Conservation (phyloP, 2,329 filamentous ascomycete species). For the Emergomyces orientalis region DNA sequence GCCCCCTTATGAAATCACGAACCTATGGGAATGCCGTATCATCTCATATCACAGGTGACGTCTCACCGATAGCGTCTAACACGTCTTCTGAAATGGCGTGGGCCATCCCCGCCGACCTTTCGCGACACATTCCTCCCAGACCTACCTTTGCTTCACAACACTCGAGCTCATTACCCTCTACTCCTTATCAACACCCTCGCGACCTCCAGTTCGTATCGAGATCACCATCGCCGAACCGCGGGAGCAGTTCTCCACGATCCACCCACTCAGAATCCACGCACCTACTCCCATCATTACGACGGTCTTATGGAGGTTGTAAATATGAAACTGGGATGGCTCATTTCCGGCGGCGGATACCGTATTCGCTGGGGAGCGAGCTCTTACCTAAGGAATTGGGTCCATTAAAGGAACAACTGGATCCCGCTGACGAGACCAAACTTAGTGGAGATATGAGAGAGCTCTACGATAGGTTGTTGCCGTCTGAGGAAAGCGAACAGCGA, state of each 20-base stretch:
- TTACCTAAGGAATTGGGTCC: conserved; percentile 61
- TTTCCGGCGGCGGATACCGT: conserved; percentile 79
- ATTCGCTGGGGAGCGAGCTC: conserved; percentile 73
- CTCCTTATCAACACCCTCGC: conserved; percentile 78
- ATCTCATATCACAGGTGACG: conserved; percentile 32
- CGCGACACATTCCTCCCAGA: conserved; percentile 32
- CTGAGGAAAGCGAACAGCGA: conserved; percentile 64
- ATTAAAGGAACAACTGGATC: conserved; percentile 59
- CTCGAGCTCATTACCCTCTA: conserved; percentile 87
- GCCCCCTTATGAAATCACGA: conserved; percentile 34
- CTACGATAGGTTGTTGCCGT: conserved; percentile 77
- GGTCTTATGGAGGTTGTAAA: conserved; percentile 62
- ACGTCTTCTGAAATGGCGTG: conserved; percentile 35
- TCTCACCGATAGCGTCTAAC: conserved; percentile 35
- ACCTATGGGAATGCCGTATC: conserved; percentile 36
- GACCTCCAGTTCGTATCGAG: conserved; percentile 72
- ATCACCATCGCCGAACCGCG: conserved; percentile 67
- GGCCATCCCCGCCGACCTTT: conserved; percentile 29
- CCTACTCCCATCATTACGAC: conserved; percentile 57
- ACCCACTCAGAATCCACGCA: conserved; percentile 83
- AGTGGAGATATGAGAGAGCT: conserved; percentile 75
- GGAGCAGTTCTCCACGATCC: conserved; percentile 78
- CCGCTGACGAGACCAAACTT: conserved; percentile 65
- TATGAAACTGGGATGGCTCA: conserved; percentile 81
- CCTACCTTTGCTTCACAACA: conserved; percentile 52